These are phyloP conservation scores for Sedum album DNA, from an alignment of 164 flowering plant genomes.

Conservation along the genomic window DNA sequence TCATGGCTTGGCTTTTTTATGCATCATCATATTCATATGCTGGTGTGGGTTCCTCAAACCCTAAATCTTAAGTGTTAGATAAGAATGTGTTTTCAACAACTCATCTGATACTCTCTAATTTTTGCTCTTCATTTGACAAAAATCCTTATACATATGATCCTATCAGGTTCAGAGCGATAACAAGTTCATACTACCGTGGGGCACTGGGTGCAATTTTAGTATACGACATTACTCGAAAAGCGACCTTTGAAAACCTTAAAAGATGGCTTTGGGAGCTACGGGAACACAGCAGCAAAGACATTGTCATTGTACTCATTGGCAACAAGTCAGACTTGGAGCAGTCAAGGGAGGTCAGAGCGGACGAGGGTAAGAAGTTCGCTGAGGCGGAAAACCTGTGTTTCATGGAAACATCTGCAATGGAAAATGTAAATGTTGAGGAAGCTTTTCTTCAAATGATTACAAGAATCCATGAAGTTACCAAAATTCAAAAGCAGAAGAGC, in stretches of 20 bases:
- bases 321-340: slow-evolving; percentile 54
- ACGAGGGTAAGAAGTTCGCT: slow-evolving; percentile 52
- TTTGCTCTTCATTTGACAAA: too few relatives aligned
- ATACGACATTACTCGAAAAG: slow-evolving; percentile 59
- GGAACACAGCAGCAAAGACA: slow-evolving; percentile 34
- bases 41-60: too few relatives aligned
- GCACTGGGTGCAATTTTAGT: slow-evolving; percentile 71
- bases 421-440: slow-evolving; percentile 55
- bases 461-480: slow-evolving; percentile 37
- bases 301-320: slow-evolving; percentile 67
- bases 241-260: slow-evolving; percentile 40
- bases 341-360: slow-evolving; percentile 37
- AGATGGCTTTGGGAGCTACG: slow-evolving; percentile 69
- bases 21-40: too few relatives aligned
- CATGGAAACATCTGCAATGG: slow-evolving; percentile 58
- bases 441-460: slow-evolving; percentile 55
- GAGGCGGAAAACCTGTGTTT: slow-evolving; percentile 50
- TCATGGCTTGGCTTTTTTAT: not conserved
- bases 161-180: slow-evolving; percentile 70
- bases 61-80: too few relatives aligned
- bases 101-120: too few relatives aligned
- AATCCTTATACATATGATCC: not conserved
- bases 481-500: slow-evolving; percentile 33
- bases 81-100: too few relatives aligned
- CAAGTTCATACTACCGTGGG: slow-evolving; percentile 79